Conservation (phyloP, 2,329 filamentous ascomycete genomes). For the Aspergillus ibericus region DNA sequence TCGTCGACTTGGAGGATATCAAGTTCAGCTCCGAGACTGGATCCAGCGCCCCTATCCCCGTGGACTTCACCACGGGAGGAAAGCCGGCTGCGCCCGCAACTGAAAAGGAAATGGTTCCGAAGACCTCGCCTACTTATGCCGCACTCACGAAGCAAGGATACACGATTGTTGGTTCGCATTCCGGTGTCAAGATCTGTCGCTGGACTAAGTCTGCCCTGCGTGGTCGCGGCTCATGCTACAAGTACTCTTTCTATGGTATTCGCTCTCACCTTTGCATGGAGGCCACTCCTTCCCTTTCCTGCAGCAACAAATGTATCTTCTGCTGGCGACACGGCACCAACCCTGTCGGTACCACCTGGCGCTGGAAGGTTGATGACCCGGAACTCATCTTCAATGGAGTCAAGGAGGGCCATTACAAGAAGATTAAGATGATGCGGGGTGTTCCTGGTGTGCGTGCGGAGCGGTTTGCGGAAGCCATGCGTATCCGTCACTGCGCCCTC, state of each 20-base stretch:
- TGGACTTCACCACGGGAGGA: constrained; percentile 72
- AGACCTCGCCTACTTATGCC: constrained; percentile 81
- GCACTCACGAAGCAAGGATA: constrained; percentile 96
- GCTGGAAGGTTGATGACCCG: constrained; percentile 90
- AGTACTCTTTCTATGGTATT: constrained; percentile 96
- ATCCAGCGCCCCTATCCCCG: constrained; percentile 59
- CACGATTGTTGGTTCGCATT: constrained; percentile 90
- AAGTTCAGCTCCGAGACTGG: constrained; percentile 44
- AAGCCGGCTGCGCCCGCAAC: constrained; percentile 46
- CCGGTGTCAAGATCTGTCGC: constrained; percentile 94
- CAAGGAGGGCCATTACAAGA: constrained; percentile 89
- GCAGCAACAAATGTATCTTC: constrained; percentile 98
- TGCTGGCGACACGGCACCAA: constrained; percentile 99
- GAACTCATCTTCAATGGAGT: constrained; percentile 88
- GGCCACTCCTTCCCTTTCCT: constrained; percentile 90
- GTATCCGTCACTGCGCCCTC: constrained; percentile 88
- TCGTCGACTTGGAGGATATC: constrained; percentile 85
- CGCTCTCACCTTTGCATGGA: constrained; percentile 98
- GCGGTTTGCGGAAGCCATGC: constrained; percentile 87
- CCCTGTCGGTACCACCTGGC: constrained; percentile 93
- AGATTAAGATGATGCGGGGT: constrained; percentile 95
- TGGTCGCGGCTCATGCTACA: constrained; percentile 93
- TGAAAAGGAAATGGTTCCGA: constrained; percentile 91
- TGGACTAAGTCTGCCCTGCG: constrained; percentile 98
- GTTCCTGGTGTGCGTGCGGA: constrained; percentile 91